Evolutionary conservation across 1,284 basidiomycete species (phyloP), one percentile per base, ranked within the genome.

Genomic region (Malassezia cuniculi): DNA sequence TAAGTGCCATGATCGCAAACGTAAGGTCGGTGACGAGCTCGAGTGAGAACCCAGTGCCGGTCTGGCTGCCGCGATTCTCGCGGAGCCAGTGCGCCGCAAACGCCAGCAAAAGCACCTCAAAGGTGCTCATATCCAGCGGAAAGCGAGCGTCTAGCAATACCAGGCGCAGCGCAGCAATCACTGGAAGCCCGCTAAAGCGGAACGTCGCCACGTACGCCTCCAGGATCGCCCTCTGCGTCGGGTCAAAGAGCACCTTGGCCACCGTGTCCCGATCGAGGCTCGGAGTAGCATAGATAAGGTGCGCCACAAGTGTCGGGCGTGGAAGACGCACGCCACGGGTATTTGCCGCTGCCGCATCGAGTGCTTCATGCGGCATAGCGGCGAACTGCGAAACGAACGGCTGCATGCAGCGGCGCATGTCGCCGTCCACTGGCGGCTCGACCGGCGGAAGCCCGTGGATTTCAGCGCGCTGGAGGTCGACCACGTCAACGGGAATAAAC

Each of bases 41-140:
- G 4, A 35, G 22, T 10, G 54, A 59, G 28, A 65, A 57, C n/a
- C n/a, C n/a, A 0, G 8, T 31, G 1, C 36, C 31, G 39, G 56
- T 54, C 18, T 63, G 58, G 27, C 55, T 48, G 8, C 40, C 21
- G 4, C 37, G 39, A 63, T 99, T 97, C n/a, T 81, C 80, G 43
- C 81, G 79, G 52, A 83, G 82, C 83, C 87, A 97, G 18, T 82
- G 76, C 48, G 76, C 75, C 6, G 86, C 82, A 61, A 97, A 89
- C 8, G 80, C 76, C 14, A 67, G 52, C 19, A 78, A 68, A 16
- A 77, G 54, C 17, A 68, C 63, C 64, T 94, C 86, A 26, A 84
- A 73, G 1, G 84, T 72, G 46, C 76, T 74, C 2, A 77, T 72
- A 64, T 11, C 84, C 78, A 25, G 85, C 68, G 56, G 81, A 75